phyloP scores from a whole-genome alignment of 2,329 filamentous ascomycete genomes.

The Phaeomoniella chlamydospora region DNA sequence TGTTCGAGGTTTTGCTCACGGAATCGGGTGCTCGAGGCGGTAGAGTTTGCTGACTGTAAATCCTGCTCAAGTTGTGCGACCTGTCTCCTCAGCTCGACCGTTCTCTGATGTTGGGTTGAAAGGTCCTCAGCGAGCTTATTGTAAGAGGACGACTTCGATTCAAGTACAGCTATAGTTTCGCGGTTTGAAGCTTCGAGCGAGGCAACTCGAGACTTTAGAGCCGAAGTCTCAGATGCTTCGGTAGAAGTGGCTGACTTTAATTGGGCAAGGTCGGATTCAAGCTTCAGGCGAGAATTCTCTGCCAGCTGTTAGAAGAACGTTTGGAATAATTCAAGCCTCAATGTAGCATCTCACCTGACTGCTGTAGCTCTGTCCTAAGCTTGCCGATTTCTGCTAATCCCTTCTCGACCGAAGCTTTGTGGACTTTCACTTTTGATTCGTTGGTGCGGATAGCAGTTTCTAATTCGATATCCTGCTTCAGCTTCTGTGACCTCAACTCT shows the following conservation, averaged over 20 bases:
- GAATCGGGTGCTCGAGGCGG: conserved; percentile 71
- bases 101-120: conserved; percentile 76
- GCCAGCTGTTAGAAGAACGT: conserved; percentile 9
- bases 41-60: conserved; percentile 66
- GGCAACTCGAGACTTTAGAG: conserved; percentile 66
- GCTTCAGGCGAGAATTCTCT: conserved; percentile 62
- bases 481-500: conserved; percentile 69
- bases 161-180: conserved; percentile 75
- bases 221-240: conserved; percentile 52
- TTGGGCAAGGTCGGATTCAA: conserved; percentile 70
- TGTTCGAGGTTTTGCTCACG: conserved; percentile 81
- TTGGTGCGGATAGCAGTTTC: conserved; percentile 76
- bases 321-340: neutral
- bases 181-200: conserved; percentile 85
- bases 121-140: conserved; percentile 77
- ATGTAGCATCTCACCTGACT: conserved; percentile 50
- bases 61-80: conserved; percentile 69
- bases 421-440: conserved; percentile 67
- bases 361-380: conserved; percentile 63
- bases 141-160: conserved; percentile 77
- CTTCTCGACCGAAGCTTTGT: conserved; percentile 71
- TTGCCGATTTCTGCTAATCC: conserved; percentile 72
- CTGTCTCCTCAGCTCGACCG: conserved; percentile 69
- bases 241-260: conserved; percentile 60
- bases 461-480: conserved; percentile 80